Percentiles rank a stretch among this genome's conserved stretches.
These are phyloP conservation scores for Saraca asoca DNA, from an alignment of 331 rosid genomes.

Conservation along the genomic window DNA sequence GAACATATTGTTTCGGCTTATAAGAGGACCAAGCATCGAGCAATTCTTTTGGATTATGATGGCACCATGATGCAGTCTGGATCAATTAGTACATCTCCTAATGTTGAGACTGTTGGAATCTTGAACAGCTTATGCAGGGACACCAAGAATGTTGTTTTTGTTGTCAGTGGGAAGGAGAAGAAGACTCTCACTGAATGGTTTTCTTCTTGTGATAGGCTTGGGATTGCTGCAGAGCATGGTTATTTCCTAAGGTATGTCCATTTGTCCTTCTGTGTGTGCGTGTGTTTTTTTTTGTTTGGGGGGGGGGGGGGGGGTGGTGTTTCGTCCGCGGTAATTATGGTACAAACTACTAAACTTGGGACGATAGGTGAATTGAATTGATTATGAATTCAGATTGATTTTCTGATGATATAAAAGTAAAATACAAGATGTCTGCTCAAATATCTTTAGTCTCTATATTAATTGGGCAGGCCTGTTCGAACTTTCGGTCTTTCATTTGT, in stretches of 20 bases:
- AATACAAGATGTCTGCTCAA: not conserved
- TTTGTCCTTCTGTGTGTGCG: no score
- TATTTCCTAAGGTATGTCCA: constrained; percentile 68
- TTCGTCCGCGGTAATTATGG: constrained; percentile 1
- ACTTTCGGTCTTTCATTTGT: not conserved
- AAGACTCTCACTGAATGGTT: constrained; percentile 78
- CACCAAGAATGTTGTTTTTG: constrained; percentile 70
- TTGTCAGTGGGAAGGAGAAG: constrained; percentile 89
- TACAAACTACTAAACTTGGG: no score
- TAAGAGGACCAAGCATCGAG: constrained; percentile 83
- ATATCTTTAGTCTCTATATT: constrained; percentile 6
- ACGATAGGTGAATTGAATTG: not conserved
- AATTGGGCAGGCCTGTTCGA: not conserved
- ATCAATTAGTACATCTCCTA: constrained; percentile 73
- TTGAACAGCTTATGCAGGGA: constrained; percentile 79
- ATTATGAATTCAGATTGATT: not conserved
- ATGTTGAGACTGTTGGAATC: constrained; percentile 63
- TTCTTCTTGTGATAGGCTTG: constrained; percentile 74
- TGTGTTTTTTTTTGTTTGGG: no score
- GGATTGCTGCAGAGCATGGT: constrained; percentile 94
- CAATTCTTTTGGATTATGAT: constrained; percentile 87
- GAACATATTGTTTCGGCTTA: constrained; percentile 91
- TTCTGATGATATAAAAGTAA: not conserved
- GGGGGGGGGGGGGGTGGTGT: not conserved
- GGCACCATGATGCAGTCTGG: constrained; percentile 73